Evolutionary conservation across 768 basidiomycete genomes (phyloP).

Genomic region (Hypholoma sublateritium): DNA sequence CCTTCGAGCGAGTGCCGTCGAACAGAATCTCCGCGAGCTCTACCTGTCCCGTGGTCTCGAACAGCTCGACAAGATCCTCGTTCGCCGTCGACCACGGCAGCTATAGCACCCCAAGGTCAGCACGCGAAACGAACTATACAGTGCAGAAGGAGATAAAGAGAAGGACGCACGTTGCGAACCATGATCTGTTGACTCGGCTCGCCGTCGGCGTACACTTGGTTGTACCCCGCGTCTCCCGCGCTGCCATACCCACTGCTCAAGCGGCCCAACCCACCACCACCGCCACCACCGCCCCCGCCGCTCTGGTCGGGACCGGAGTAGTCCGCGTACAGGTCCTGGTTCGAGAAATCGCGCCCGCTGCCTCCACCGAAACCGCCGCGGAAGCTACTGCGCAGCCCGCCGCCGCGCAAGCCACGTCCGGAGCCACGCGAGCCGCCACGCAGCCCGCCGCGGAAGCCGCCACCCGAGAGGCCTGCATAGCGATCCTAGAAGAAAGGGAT

Average conservation of each 20-base stretch:
- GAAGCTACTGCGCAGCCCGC: slow-evolving; percentile 43
- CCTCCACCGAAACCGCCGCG: slow-evolving; percentile 53
- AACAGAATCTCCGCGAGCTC: slow-evolving; percentile 93
- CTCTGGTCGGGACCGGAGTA: slow-evolving; percentile 83
- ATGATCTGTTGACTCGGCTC: slow-evolving; percentile 97
- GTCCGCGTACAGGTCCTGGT: slow-evolving; percentile 88
- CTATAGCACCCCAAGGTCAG: slow-evolving; percentile 36
- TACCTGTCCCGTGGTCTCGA: slow-evolving; percentile 96
- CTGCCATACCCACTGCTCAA: slow-evolving; percentile 32
- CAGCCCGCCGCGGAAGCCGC: slow-evolving; percentile 53
- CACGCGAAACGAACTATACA: background rate
- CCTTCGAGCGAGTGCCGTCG: slow-evolving; percentile 90
- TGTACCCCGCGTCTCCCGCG: slow-evolving; percentile 31
- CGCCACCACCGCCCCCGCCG: slow-evolving; percentile 33
- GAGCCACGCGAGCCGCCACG: slow-evolving; percentile 50
- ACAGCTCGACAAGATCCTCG: slow-evolving; percentile 96
- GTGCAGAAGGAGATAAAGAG: background rate
- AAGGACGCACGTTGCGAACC: slow-evolving; percentile 88
- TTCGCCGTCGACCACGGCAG: slow-evolving; percentile 99
- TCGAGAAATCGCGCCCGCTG: slow-evolving; percentile 72
- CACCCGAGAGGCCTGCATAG: slow-evolving; percentile 81
- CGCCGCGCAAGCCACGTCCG: slow-evolving; percentile 33
- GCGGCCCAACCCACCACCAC: slow-evolving; percentile 32
- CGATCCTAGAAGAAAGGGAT: slow-evolving; percentile 59
- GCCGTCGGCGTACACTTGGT: slow-evolving; percentile 50